Percentiles rank a stretch among this genome's conserved stretches.
These are phyloP conservation scores for Limnanthes douglasii DNA, from an alignment of 345 rosid species.

Conservation along the genomic window DNA sequence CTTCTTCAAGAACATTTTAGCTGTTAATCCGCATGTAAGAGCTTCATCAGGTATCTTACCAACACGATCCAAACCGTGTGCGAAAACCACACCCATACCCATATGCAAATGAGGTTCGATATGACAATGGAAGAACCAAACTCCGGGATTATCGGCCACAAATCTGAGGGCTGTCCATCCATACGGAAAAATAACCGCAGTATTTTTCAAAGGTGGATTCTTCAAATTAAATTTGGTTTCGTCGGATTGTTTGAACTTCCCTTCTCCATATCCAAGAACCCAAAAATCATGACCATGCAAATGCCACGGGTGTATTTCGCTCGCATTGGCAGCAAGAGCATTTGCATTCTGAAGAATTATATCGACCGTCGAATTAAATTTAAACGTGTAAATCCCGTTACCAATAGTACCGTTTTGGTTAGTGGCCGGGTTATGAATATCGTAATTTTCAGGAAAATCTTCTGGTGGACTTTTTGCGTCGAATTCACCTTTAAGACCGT, in stretches of 20 bases:
- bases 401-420: conserved; percentile 35
- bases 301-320: conserved; percentile 88
- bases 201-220: conserved; percentile 63
- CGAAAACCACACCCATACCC: conserved; percentile 92
- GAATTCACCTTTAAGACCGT: conserved; percentile 21
- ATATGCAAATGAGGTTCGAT: conserved; percentile 84
- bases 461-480: conserved; percentile 31
- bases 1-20: conserved; percentile 12
- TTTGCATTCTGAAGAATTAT: conserved; percentile 69
- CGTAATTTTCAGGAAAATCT: conserved; percentile 18
- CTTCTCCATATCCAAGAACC: conserved; percentile 74
- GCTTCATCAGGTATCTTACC: conserved; percentile 28
- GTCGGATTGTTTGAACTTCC: conserved; percentile 23
- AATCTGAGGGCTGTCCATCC: conserved; percentile 93
- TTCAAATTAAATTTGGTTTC: conserved; percentile 31
- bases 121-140: conserved; percentile 88
- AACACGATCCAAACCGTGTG: conserved; percentile 35
- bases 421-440: conserved; percentile 30
- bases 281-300: conserved; percentile 83
- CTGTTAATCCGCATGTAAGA: conserved; percentile 42
- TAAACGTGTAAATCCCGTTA: conserved; percentile 34
- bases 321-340: conserved; percentile 14
- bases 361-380: conserved; percentile 37
- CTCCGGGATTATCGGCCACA: conserved; percentile 76
- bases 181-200: conserved; percentile 46